phyloP scores from a whole-genome alignment of 768 basidiomycete species.

The Hygrocybe coccinea region DNA sequence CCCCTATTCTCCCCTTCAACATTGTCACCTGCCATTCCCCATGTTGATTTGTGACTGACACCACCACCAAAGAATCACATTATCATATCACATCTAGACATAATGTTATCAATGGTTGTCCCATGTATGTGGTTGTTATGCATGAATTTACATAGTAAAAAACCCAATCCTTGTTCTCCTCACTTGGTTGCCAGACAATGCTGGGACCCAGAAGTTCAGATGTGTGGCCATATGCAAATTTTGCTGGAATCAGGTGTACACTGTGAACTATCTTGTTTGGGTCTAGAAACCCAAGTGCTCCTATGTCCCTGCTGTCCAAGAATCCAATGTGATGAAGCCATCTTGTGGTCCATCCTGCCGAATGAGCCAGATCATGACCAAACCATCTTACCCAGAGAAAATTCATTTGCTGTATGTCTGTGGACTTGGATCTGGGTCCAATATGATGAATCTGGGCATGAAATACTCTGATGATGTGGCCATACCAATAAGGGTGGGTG shows the following conservation, averaged over 20 bases:
- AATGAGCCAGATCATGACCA: slow-evolving; percentile 11
- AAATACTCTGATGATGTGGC: slow-evolving; percentile 26
- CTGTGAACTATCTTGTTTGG: slow-evolving; percentile 28
- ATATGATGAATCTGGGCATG: slow-evolving; percentile 24
- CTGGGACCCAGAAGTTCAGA: slow-evolving; percentile 10
- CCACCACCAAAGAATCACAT: slow-evolving; percentile 29
- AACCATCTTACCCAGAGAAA: slow-evolving; percentile 28
- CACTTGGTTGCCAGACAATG: slow-evolving; percentile 13
- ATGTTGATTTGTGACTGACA: slow-evolving; percentile 21
- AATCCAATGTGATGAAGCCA: slow-evolving; percentile 24
- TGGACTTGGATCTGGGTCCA: background rate
- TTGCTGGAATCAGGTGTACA: slow-evolving; percentile 32
- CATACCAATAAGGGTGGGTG: slow-evolving; percentile 32
- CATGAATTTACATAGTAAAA: slow-evolving; percentile 36
- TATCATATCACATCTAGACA: slow-evolving; percentile 37
- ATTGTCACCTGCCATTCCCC: background rate
- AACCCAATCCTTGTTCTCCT: slow-evolving; percentile 15
- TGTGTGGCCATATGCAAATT: slow-evolving; percentile 25
- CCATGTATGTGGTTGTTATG: slow-evolving; percentile 8
- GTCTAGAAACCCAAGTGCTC: slow-evolving; percentile 34
- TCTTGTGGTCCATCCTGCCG: slow-evolving; percentile 10
- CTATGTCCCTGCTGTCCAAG: slow-evolving; percentile 17
- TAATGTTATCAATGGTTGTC: background rate
- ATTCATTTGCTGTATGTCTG: slow-evolving; percentile 16
- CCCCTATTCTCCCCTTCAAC: background rate